Conservation (phyloP, 192 early-diverging fungal species). For the Chytriomyces hyalinus region DNA sequence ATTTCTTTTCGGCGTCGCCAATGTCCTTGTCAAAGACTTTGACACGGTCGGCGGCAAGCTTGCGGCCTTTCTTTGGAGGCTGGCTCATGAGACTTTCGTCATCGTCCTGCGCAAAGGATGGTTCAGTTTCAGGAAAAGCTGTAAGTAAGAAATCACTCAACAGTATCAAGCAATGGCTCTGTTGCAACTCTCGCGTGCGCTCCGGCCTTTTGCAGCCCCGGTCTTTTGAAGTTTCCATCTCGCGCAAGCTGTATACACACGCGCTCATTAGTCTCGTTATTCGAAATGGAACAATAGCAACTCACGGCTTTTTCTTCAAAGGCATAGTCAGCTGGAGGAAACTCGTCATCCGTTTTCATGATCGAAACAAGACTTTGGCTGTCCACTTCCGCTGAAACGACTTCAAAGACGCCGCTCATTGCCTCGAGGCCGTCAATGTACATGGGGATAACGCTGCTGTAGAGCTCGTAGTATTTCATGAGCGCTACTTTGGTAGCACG, state of each 20-base stretch:
- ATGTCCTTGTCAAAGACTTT: conserved; percentile 54
- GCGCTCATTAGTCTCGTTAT: neutral
- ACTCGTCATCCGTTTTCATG: conserved; percentile 31
- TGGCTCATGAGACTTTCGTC: conserved; percentile 43
- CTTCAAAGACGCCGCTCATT: conserved; percentile 41
- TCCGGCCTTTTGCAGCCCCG: neutral
- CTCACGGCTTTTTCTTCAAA: conserved; percentile 51
- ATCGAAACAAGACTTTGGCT: conserved; percentile 39
- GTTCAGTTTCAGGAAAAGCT: conserved; percentile 6
- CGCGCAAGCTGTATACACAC: neutral
- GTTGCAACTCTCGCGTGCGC: conserved; percentile 6
- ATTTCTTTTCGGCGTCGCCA: conserved; percentile 45
- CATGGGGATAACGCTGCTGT: conserved; percentile 15
- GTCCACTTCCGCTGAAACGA: conserved; percentile 36
- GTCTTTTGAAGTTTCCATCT: conserved; percentile 9
- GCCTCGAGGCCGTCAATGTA: conserved; percentile 23
- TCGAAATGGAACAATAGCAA: neutral
- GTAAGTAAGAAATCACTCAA: neutral
- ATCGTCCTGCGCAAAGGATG: conserved; percentile 17
- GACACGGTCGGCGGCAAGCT: conserved; percentile 49
- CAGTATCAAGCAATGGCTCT: conserved; percentile 8
- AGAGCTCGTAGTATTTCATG: conserved; percentile 38
- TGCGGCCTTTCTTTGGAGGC: conserved; percentile 41
- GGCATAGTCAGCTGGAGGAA: conserved; percentile 45
- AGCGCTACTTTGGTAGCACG: conserved; percentile 38